phyloP scores from a whole-genome alignment of 192 early-diverging fungal genomes.

The Backusella parvicylindrica region DNA sequence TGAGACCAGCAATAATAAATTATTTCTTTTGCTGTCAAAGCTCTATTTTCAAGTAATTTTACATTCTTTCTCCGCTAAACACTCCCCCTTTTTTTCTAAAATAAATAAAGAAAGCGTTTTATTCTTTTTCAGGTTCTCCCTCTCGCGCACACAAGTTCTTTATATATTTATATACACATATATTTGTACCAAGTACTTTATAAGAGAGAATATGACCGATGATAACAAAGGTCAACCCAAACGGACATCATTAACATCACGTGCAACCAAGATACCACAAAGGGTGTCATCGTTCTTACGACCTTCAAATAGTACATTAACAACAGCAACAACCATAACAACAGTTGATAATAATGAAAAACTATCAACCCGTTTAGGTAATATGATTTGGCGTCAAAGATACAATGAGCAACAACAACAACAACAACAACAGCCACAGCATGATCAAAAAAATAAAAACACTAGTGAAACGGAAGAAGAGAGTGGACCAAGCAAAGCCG shows the following conservation, averaged over 20 bases:
- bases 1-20: too few relatives aligned
- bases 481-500: too few relatives aligned
- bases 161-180: too few relatives aligned
- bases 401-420: too few relatives aligned
- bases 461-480: too few relatives aligned
- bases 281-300: background rate
- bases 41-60: too few relatives aligned
- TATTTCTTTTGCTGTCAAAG: too few relatives aligned
- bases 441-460: too few relatives aligned
- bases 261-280: conserved; percentile 11
- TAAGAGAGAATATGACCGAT: background rate
- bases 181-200: too few relatives aligned
- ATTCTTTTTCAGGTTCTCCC: too few relatives aligned
- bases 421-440: background rate
- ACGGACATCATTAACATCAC: conserved; percentile 10
- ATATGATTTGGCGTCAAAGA: background rate
- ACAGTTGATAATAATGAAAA: background rate
- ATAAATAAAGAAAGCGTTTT: background rate
- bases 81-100: background rate
- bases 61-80: too few relatives aligned
- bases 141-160: too few relatives aligned
- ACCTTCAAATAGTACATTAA: background rate
- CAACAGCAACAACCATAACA: background rate
- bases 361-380: background rate
- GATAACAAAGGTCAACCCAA: background rate